A percentile compares a stretch with the other conserved stretches of the same genome.
Evolutionary conservation across 2,329 filamentous ascomycete genomes (phyloP).

Genomic region (Metarhizium robertsii): DNA sequence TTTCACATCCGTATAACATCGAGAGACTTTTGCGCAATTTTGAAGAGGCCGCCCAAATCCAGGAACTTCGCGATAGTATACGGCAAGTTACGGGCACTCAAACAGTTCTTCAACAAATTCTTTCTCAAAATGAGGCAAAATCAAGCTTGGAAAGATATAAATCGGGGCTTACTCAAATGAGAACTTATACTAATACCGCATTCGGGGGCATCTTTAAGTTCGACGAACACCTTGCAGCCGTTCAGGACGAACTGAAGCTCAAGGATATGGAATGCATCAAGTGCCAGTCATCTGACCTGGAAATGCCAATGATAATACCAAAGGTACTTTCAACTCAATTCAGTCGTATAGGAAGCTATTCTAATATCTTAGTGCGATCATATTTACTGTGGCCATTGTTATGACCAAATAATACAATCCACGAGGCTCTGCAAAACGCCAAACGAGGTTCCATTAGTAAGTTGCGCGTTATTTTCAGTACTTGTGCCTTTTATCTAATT

Average conservation of each 20-base stretch:
- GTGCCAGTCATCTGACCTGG: slow-evolving; percentile 5
- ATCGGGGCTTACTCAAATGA: slow-evolving; percentile 8
- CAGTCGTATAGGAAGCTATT: background rate
- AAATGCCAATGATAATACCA: fast-evolving
- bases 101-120: slow-evolving; percentile 7
- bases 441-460: background rate
- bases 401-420: background rate
- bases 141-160: slow-evolving; percentile 5
- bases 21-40: slow-evolving; percentile 15
- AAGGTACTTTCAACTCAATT: background rate
- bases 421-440: background rate
- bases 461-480: background rate
- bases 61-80: background rate
- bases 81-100: background rate
- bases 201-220: slow-evolving; percentile 16
- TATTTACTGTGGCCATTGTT: slow-evolving; percentile 19
- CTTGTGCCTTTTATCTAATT: no score
- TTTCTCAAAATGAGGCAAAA: background rate
- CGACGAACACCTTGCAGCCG: slow-evolving; percentile 4
- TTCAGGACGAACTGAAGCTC: slow-evolving; percentile 7
- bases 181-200: background rate
- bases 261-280: background rate
- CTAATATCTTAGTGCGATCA: slow-evolving; percentile 23
- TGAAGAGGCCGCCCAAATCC: background rate
- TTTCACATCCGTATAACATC: slow-evolving; percentile 19